phyloP scores from a whole-genome alignment of 306 rosid species.

The Echinosophora koreensis region DNA sequence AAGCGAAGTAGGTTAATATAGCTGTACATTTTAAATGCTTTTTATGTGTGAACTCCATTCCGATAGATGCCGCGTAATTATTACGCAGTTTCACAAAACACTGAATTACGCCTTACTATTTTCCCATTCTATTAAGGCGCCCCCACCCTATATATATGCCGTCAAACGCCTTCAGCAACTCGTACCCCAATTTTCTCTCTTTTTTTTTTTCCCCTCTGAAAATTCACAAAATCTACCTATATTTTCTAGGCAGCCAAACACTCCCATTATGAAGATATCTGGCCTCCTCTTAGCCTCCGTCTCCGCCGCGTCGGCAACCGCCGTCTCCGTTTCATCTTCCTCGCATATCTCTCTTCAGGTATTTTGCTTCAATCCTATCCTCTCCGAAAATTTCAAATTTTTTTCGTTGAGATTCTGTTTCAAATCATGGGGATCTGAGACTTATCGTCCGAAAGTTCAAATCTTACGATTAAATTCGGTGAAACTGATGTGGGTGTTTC shows the following conservation, averaged over 20 bases:
- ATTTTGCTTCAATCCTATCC: neutral
- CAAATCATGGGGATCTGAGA: slow-evolving; percentile 36
- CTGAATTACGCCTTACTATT: neutral
- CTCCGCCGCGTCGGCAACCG: slow-evolving; percentile 58
- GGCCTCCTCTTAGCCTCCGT: slow-evolving; percentile 55
- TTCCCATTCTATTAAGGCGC: neutral
- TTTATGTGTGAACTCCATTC: neutral
- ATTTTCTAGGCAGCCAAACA: slow-evolving; percentile 35
- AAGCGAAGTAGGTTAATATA: no score
- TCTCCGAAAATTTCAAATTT: neutral
- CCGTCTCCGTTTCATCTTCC: slow-evolving; percentile 49
- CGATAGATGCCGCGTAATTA: neutral
- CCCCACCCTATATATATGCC: slow-evolving; percentile 41
- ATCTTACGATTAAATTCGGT: neutral
- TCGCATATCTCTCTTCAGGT: slow-evolving; percentile 50
- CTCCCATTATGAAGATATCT: slow-evolving; percentile 51
- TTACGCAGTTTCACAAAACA: neutral
- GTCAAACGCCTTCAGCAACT: slow-evolving; percentile 4
- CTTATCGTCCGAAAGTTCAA: neutral
- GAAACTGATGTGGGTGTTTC: neutral
- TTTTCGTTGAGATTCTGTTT: neutral
- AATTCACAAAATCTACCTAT: neutral
- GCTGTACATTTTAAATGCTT: neutral
- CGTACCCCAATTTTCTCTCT: slow-evolving; percentile 34
- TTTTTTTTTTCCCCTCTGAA: slow-evolving; percentile 16